A percentile compares a stretch with the other conserved stretches of the same genome.
Conservation (phyloP, 2,329 filamentous ascomycete species). For the Alternaria longipes region DNA sequence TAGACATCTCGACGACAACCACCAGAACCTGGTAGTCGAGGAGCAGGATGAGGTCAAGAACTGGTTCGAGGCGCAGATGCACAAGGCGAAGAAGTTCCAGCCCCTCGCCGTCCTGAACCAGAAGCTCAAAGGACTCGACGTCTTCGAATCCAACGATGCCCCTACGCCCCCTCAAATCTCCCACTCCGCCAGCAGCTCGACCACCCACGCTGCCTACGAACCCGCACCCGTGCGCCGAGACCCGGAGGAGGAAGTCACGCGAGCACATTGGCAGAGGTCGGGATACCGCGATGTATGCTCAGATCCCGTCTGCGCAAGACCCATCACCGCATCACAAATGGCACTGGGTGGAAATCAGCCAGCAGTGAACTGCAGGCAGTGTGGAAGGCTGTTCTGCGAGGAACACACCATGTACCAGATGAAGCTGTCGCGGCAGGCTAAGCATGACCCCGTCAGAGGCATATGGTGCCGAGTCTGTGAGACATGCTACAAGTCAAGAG, state of each 20-base stretch:
- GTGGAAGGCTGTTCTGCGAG: constrained; percentile 93
- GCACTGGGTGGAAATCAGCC: constrained; percentile 81
- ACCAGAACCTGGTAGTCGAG: constrained; percentile 87
- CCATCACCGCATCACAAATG: constrained; percentile 57
- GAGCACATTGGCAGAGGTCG: constrained; percentile 86
- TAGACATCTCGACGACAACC: constrained; percentile 84
- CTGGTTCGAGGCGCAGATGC: constrained; percentile 95
- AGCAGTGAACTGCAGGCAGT: constrained; percentile 91
- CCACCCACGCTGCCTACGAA: constrained; percentile 43
- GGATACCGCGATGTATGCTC: constrained; percentile 81
- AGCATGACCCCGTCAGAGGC: constrained; percentile 88
- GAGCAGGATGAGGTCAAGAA: constrained; percentile 95
- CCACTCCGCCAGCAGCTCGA: constrained; percentile 41
- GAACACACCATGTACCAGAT: constrained; percentile 99
- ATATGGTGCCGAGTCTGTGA: constrained; percentile 96
- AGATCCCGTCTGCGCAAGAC: constrained; percentile 79
- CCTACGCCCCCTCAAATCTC: constrained; percentile 53
- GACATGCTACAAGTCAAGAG: constrained; percentile 97
- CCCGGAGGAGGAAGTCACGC: constrained; percentile 88
- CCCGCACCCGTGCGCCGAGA: constrained; percentile 61
- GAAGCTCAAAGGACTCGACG: constrained; percentile 89
- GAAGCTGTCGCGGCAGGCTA: constrained; percentile 89
- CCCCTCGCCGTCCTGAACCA: constrained; percentile 91
- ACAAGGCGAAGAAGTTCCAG: constrained; percentile 92
- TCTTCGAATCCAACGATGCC: constrained; percentile 91